Percentiles rank a stretch among this genome's conserved stretches.
These are phyloP conservation scores for Gilbertella persicaria DNA, from an alignment of 371 early-diverging fungal genomes.

Conservation along the genomic window DNA sequence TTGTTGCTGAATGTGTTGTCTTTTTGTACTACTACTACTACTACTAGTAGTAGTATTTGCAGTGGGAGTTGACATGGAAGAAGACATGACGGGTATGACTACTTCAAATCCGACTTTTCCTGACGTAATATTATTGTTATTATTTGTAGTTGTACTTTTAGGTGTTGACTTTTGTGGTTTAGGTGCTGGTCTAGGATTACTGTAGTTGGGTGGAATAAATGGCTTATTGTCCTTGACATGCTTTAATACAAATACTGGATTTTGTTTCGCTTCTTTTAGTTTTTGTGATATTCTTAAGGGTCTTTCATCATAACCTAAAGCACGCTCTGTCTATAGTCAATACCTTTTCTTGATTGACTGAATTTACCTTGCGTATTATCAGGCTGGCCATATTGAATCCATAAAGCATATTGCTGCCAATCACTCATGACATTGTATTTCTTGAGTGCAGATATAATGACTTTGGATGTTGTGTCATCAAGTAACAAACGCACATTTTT, in stretches of 20 bases:
- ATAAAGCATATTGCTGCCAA: conserved; percentile 85
- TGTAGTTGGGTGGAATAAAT: conserved; percentile 34
- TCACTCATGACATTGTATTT: conserved; percentile 91
- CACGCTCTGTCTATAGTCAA: conserved; percentile 56
- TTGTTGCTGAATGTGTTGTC: background rate
- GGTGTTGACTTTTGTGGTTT: conserved; percentile 4
- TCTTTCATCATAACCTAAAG: conserved; percentile 81
- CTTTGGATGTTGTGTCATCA: conserved; percentile 84
- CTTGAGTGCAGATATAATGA: conserved; percentile 82
- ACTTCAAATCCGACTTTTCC: conserved; percentile 46
- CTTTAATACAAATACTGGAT: conserved; percentile 79
- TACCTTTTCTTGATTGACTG: conserved; percentile 5
- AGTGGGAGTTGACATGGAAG: conserved; percentile 41
- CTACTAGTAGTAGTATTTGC: conserved; percentile 5
- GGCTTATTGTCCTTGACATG: conserved; percentile 69
- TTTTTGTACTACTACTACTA: background rate
- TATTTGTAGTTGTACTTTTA: conserved; percentile 18
- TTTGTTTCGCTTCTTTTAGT: conserved; percentile 74
- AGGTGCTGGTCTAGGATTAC: conserved; percentile 16
- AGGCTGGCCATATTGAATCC: conserved; percentile 68
- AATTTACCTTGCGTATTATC: conserved; percentile 42
- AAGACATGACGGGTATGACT: conserved; percentile 48
- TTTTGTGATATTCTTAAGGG: conserved; percentile 80
- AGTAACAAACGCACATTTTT: conserved; percentile 84
- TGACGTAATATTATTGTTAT: conserved; percentile 29